Base-by-base conservation (phyloP, 2,329 filamentous ascomycete genomes). In the Sporothrix brunneoviolacea region DNA sequence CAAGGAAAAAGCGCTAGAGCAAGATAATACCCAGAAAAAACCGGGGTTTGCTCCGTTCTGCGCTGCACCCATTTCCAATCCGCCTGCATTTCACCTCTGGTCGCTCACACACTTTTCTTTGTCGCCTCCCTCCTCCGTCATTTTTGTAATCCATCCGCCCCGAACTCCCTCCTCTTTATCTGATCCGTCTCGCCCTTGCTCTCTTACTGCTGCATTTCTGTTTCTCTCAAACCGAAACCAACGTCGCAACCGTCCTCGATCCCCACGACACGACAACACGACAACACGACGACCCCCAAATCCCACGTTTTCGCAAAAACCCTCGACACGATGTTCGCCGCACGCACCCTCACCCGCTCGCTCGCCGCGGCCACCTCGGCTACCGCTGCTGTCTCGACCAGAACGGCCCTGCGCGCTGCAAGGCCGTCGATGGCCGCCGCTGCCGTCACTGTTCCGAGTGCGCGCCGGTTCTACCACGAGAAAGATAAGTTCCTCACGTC, bases 391-490 rank as follows among this genome's bases (percentile, higher is more conserved):
- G 28, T 48, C 9, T 50, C 56, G 12, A 22, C 52, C 37, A 50
- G 54, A 33, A 53, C 52, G 3, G 53, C 57, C 3, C 35, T 58
- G 41, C 55, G 55, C 24, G 21, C 45, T 4, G 48, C 48, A 18
- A 33, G 53, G 33, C 53, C 54, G 8, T 38, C 57, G 15, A 18
- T 53, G 15, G 50, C 50, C 12, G 48, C 55, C 4, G 30, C 48
- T 21, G 51, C 48, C 4, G 35, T 18, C 3, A 28, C 24, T 28
- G 38, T 55, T n/a, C 50, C 53, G 32, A 51, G 37, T 32, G 51
- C 49, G 32, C 53, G 55, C 19, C 57, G 58, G 28, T 53, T 48
- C 37, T 60, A 60, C 54, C 58, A 60, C 43, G 57, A 59, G 50
- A 60, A 60, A 60, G 58, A 60, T 60, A 57, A 44, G 58, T 55